Conservation (phyloP, 2,329 filamentous ascomycete genomes). For the Hypoxylon sp. region DNA sequence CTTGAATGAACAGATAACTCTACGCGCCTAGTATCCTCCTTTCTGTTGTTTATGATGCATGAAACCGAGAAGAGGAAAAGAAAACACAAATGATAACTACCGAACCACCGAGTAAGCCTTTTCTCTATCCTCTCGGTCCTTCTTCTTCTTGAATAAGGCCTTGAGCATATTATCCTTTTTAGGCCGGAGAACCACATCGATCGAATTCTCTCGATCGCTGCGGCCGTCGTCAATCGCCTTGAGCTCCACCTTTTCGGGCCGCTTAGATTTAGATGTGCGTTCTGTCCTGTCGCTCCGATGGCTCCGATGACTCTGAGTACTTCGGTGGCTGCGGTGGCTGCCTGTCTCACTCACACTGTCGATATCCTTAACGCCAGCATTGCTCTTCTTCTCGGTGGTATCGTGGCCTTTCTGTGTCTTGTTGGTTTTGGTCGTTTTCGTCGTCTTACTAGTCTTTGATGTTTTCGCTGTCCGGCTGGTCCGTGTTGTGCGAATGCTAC, state of each 20-base stretch:
- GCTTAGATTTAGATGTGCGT: constrained; percentile 52
- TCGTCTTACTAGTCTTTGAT: constrained; percentile 51
- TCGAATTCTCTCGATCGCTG: constrained; percentile 53
- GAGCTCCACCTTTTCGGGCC: constrained; percentile 43
- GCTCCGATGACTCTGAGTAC: constrained; percentile 52
- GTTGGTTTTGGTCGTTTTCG: constrained; percentile 49
- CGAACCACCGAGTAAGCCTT: constrained; percentile 36
- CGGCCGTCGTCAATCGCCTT: constrained; percentile 56
- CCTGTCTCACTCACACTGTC: constrained; percentile 56
- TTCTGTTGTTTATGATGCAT: constrained; percentile 24
- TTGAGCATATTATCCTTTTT: constrained; percentile 69
- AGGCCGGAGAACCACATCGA: constrained; percentile 60
- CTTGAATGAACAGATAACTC: constrained; percentile 20
- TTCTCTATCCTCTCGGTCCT: constrained; percentile 53
- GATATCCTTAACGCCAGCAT: constrained; percentile 43
- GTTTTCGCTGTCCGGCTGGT: constrained; percentile 49
- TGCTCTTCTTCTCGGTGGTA: constrained; percentile 48
- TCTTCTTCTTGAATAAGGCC: constrained; percentile 69
- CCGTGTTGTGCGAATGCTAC: constrained; percentile 49
- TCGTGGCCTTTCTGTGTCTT: constrained; percentile 47
- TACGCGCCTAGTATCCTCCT: constrained; percentile 30
- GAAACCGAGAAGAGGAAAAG: constrained; percentile 4
- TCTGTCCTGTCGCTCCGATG: constrained; percentile 56
- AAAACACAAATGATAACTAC: constrained; percentile 9
- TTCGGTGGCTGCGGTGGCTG: constrained; percentile 51